Base-by-base conservation (phyloP, 371 early-diverging fungal genomes). In the Funneliformis caledonium region DNA sequence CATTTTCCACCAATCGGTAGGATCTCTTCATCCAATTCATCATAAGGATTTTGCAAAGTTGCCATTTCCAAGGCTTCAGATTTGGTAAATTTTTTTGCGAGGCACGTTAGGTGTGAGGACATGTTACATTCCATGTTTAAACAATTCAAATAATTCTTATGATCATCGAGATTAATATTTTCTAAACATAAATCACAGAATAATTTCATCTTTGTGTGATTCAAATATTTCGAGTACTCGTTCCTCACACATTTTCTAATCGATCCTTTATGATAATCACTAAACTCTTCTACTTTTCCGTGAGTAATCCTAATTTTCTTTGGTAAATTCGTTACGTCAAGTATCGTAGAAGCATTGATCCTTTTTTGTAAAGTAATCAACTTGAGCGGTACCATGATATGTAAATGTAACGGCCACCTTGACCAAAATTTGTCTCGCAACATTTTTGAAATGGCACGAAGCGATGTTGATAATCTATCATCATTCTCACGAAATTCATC, bases 331-430 rank as follows among this genome's bases (percentile, higher is more conserved):
- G 64, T 43, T 16, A 26, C 16, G 47, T 56, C 60, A 22, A 74
- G 22, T 2, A n/a, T 5, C 5, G 19, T 56, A 3, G 10, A 16
- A 31, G 26, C 56, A 12, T 26, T n/a, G 12, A 26, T 33, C 19
- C 14, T 12, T 14, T 26, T 14, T 26, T 9, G 26, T 16, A 31
- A 14, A 2, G 7, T 26, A 65, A 65, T 12, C 12, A 12, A 26
- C 14, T 31, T 31, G 10, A 65, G 4, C 12, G 65, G 16, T 33
- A 65, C 16, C 31, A 65, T 31, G n/a, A 76, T 42, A 37, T 62
- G 64, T 47, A 76, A 64, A 26, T 60, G 33, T 47, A 76, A 76
- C 42, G 76, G 76, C 76, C 76, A 76, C 42, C 76, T 31, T 43
- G 37, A 43, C 26, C 19, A 76, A 43, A 50, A 33, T 26, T 42